Evolutionary conservation across 306 rosid genomes (phyloP), one percentile per base, ranked within the genome.

Genomic region (Fragaria ananassa): DNA sequence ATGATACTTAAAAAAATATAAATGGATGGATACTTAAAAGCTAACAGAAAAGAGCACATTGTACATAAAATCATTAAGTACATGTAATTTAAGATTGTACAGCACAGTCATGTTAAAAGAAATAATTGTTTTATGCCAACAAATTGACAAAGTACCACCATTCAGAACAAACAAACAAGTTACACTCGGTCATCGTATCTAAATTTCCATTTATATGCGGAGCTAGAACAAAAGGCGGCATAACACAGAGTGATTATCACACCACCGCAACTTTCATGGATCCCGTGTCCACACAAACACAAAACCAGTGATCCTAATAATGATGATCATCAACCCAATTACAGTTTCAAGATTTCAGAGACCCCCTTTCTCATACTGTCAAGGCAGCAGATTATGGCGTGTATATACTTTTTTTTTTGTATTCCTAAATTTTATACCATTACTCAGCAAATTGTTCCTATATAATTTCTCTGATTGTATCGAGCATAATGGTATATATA

Each of bases 11-110:
- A 46, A 63, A 82, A 87, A 61, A 81, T 66, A 80, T 62, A 75
- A 53, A 82, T 72, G 53, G 76, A 72, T 79, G 60, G 77, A 81
- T 74, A 67, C 62, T 65, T 81, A 27, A 31, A 74, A 74, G 50
- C 70, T 56, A 62, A 74, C 37, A 70, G 74, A 81, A 72, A 81
- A 37, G 21, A 67, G 62, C 74, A 60, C 77, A 64, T 62, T 74
- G 74, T 79, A 77, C 25, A 31, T 62, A 69, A 45, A 25, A 11
- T 60, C 27, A 42, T 11, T 10, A 21, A 35, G 60, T n/a, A n/a
- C 41, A 41, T 47, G 42, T 68, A 42, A 27, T 70, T 67, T 76
- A 64, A 78, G 63, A 80, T 75, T 39, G 71, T 27, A 27, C 29
- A 76, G 67, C 27, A 65, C 64, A 4, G 14, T 17, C 46, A 18